Conservation (phyloP, 306 rosid species). For the Vigna angularis region DNA sequence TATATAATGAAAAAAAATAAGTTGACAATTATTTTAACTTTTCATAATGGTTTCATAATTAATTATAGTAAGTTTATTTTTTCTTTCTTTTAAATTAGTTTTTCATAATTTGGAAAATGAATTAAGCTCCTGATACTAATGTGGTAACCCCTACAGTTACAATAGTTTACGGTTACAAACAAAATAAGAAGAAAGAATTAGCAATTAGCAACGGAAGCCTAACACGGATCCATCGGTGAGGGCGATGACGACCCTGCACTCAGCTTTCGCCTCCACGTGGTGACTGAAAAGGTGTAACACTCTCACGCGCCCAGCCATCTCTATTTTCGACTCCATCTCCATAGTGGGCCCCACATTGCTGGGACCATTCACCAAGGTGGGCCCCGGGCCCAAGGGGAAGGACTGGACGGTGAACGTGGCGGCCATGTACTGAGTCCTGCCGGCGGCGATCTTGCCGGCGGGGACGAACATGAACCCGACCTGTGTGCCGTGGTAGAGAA, state of each 20-base stretch:
- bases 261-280: conserved; percentile 63
- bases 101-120: not conserved
- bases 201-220: conserved; percentile 75
- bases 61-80: too few relatives aligned
- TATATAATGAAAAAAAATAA: too few relatives aligned
- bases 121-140: not conserved
- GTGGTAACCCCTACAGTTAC: too few relatives aligned
- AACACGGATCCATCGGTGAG: conserved; percentile 79
- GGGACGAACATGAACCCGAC: conserved; percentile 97
- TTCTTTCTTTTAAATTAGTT: too few relatives aligned
- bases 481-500: conserved; percentile 71
- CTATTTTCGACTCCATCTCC: conserved; percentile 74
- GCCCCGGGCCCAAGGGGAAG: conserved; percentile 44
- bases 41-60: too few relatives aligned
- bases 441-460: conserved; percentile 77
- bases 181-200: too few relatives aligned
- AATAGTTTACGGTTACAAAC: conserved; percentile 19
- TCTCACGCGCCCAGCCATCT: conserved; percentile 78
- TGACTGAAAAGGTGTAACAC: conserved; percentile 84
- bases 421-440: conserved; percentile 73
- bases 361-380: conserved; percentile 35
- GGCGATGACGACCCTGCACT: conserved; percentile 67
- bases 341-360: conserved; percentile 33
- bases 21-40: too few relatives aligned
- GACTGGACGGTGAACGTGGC: conserved; percentile 81